phyloP scores from a whole-genome alignment of 805 yeast species.

The Ogataea populi-albae region DNA sequence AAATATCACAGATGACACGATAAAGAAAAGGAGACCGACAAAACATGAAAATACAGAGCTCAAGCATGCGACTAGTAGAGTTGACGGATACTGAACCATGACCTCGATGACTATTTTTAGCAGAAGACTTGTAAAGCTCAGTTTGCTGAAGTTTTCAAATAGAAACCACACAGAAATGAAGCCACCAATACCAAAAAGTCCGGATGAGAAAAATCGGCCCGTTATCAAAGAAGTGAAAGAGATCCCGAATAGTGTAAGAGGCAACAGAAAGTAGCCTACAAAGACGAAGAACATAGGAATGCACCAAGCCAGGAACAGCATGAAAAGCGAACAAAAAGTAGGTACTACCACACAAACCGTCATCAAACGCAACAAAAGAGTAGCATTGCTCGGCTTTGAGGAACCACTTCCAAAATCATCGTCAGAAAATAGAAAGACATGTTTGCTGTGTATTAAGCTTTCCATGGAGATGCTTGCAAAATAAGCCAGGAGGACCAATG shows the following conservation, averaged over 20 bases:
- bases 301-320: conserved; percentile 24
- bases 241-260: conserved; percentile 25
- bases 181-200: conserved; percentile 20
- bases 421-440: conserved; percentile 1
- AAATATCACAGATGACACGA: conserved; percentile 56
- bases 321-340: conserved; percentile 17
- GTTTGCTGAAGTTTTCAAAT: conserved; percentile 24
- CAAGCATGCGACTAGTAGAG: conserved; percentile 44
- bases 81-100: conserved; percentile 68
- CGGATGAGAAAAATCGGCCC: conserved; percentile 20
- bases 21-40: conserved; percentile 60
- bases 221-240: conserved; percentile 18
- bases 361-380: conserved; percentile 8
- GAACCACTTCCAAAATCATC: conserved; percentile 4
- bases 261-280: conserved; percentile 28
- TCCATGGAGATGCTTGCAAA: conserved; percentile 13
- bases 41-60: conserved; percentile 50
- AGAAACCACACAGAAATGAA: conserved; percentile 23
- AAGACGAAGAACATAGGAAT: conserved; percentile 30
- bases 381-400: conserved; percentile 7
- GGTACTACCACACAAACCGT: conserved; percentile 20
- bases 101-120: conserved; percentile 61
- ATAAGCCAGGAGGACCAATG: conserved; percentile 14
- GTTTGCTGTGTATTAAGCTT: conserved; percentile 11
- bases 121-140: conserved; percentile 30